A percentile compares a stretch with the other conserved stretches of the same genome.
These are phyloP conservation scores for Arthroderma sp. DNA, from an alignment of 2,329 filamentous ascomycete genomes.

Conservation along the genomic window DNA sequence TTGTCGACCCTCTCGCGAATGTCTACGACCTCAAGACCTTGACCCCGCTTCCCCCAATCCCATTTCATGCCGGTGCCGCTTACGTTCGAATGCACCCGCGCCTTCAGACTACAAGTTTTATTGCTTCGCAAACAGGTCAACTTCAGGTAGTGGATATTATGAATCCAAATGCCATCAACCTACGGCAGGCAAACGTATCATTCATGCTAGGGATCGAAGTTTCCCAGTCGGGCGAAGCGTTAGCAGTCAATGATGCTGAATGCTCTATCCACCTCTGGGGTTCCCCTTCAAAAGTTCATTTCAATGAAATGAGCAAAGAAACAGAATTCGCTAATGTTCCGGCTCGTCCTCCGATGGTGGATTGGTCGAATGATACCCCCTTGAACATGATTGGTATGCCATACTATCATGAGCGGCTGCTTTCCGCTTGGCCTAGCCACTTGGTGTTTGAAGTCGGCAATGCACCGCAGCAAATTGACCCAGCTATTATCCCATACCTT, in stretches of 20 bases:
- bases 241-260: constrained; percentile 68
- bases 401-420: constrained; percentile 74
- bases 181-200: constrained; percentile 68
- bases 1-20: constrained; percentile 85
- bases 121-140: constrained; percentile 81
- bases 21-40: constrained; percentile 92
- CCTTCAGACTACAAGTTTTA: constrained; percentile 87
- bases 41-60: constrained; percentile 74
- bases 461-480: constrained; percentile 62
- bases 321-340: constrained; percentile 62
- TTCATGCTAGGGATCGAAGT: constrained; percentile 73
- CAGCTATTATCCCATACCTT: constrained; percentile 53
- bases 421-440: constrained; percentile 82
- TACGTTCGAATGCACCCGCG: constrained; percentile 94
- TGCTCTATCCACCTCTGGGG: constrained; percentile 78
- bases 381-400: constrained; percentile 81
- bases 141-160: constrained; percentile 93
- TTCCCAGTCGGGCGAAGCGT: constrained; percentile 72
- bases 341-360: constrained; percentile 48
- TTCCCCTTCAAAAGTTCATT: constrained; percentile 70
- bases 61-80: constrained; percentile 81
- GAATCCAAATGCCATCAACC: constrained; percentile 77
- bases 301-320: constrained; percentile 67
- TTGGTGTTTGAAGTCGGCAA: constrained; percentile 75
- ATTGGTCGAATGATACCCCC: constrained; percentile 63